Evolutionary conservation across 2,329 filamentous ascomycete genomes (phyloP), one percentile per base, ranked within the genome.

Genomic region (Hypoxylon sp.): DNA sequence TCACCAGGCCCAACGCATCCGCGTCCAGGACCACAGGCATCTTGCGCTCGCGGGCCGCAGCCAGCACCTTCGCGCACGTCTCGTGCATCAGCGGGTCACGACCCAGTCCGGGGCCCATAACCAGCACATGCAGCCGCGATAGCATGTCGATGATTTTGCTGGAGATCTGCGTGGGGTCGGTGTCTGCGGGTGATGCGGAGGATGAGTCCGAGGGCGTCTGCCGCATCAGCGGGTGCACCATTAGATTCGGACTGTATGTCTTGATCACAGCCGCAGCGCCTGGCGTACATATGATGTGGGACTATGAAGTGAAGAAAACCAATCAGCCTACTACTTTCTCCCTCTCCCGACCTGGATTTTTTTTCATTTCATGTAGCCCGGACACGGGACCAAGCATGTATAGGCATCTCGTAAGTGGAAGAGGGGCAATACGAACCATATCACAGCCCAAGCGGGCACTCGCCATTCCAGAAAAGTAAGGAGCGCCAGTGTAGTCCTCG

Each of bases 391-490:
- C n/a, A n/a, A n/a, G n/a, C n/a, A n/a, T n/a, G n/a, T n/a, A n/a
- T 23, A 13, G n/a, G 3, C n/a, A 8, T 3, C 6, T 6, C 4
- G 5, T 31, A 30, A 19, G 19, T 19, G 15, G 13, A 6, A 43
- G 16, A 12, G 4, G 11, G 27, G 19, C 7, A 16, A 6, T 3
- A 60, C 74, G 46, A 78, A 93, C 91, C 90, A 96, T 90, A 67
- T 96, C 91, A 66, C 88, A 91, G 3, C 93, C 94, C 50, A 97
- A 75, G 66, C 89, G 85, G 35, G 94, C 94, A 60, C 91, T 96
- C 8, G 94, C 94, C 86, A 97, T 97, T 59, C 93, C 92, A 13
- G 93, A 97, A 75, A 99, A 99, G 75, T 96, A 99, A 8, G 94
- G 94, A 51, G 94, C 94, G 26, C 94, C 94, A 1, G 94, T 97